Percentiles rank a stretch among this genome's conserved stretches.
phyloP scores from a whole-genome alignment of 768 basidiomycete species.

The Kwoniella sp. region DNA sequence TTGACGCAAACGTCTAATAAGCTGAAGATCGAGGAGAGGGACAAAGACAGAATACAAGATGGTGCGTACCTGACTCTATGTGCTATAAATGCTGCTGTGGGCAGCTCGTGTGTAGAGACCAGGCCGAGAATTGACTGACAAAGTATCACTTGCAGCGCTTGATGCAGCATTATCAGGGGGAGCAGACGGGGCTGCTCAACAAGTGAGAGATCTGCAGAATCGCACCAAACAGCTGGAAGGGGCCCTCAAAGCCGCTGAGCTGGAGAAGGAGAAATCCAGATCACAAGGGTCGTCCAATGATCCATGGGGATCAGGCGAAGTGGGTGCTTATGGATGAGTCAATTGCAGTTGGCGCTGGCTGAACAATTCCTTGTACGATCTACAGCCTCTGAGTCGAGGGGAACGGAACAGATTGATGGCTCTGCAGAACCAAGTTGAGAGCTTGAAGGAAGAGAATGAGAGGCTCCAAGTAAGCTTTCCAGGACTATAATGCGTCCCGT shows the following conservation, averaged over 20 bases:
- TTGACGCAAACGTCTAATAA: slow-evolving; percentile 35
- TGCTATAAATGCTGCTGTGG: neutral
- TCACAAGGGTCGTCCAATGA: slow-evolving; percentile 21
- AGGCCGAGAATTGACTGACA: neutral
- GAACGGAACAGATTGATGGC: slow-evolving; percentile 33
- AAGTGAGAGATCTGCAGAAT: slow-evolving; percentile 3
- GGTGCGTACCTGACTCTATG: slow-evolving; percentile 33
- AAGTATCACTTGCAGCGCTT: slow-evolving; percentile 21
- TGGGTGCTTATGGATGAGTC: slow-evolving; percentile 11
- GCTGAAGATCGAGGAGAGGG: slow-evolving; percentile 46
- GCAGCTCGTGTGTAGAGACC: too few species aligned
- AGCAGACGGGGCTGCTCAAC: slow-evolving; percentile 13
- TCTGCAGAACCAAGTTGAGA: slow-evolving; percentile 35
- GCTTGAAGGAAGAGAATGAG: slow-evolving; percentile 39
- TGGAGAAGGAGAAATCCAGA: slow-evolving; percentile 37
- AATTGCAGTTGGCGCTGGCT: neutral
- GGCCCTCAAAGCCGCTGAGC: slow-evolving; percentile 27
- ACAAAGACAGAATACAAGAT: slow-evolving; percentile 45
- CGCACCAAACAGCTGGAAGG: slow-evolving; percentile 18
- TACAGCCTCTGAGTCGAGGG: slow-evolving; percentile 22
- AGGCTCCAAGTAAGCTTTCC: slow-evolving; percentile 14
- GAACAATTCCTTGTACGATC: neutral
- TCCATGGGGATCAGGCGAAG: slow-evolving; percentile 15
- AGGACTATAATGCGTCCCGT: neutral
- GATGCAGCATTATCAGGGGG: slow-evolving; percentile 22